Percentiles rank a stretch among this genome's conserved stretches.
phyloP scores from a whole-genome alignment of 495 filamentous ascomycete species.

The Neurospora sp. region DNA sequence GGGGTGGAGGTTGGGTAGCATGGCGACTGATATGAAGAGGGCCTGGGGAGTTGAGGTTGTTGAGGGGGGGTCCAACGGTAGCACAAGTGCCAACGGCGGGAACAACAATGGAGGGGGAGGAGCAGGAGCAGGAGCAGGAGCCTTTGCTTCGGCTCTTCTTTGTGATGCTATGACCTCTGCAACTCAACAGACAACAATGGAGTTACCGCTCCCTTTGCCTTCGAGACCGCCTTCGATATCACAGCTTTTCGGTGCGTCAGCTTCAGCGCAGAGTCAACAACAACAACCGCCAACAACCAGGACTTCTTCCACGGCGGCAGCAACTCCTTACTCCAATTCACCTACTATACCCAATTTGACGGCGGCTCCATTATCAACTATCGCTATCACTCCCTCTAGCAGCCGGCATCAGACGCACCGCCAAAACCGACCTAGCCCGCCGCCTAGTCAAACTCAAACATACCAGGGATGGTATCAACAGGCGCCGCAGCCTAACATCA shows the following conservation, averaged over 20 bases:
- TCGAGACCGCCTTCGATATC: neutral
- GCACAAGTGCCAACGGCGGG: neutral
- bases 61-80: neutral
- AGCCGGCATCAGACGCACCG: neutral
- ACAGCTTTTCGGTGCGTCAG: neutral
- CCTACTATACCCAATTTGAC: neutral
- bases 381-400: neutral
- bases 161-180: neutral
- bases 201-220: neutral
- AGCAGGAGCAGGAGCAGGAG: neutral
- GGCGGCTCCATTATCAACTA: neutral
- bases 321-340: neutral
- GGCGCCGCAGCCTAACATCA: neutral
- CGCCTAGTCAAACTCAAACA: neutral
- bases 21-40: conserved; percentile 58
- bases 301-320: neutral
- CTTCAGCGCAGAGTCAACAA: neutral
- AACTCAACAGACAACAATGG: neutral
- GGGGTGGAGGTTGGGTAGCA: conserved; percentile 62
- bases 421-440: neutral
- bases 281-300: neutral
- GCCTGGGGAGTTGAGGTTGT: conserved; percentile 43
- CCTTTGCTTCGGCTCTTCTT: conserved; percentile 3
- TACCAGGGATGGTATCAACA: neutral
- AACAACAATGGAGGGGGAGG: neutral